Evolutionary conservation across 2,329 filamentous ascomycete species (phyloP), one percentile per base, ranked within the genome.

Genomic region (Ophiostoma quercus): DNA sequence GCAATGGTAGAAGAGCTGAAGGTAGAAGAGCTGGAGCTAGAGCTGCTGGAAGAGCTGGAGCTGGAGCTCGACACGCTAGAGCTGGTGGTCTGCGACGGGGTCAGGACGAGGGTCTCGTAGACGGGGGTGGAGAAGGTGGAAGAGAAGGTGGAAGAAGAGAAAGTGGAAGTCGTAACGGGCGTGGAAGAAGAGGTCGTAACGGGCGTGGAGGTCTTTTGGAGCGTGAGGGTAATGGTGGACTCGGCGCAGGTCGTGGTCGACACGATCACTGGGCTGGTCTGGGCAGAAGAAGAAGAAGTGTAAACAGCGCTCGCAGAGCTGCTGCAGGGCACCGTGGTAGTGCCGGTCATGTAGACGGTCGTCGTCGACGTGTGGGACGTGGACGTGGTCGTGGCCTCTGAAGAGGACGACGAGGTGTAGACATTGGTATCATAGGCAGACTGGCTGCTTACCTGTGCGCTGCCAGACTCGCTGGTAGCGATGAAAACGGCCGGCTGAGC

Each of bases 401-500:
- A 14, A 12, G 43, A 47, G n/a, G 34, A 2, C 2, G 34, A 8
- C 4, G 34, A 8, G 34, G 43, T 62, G 25, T 51, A 62, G 32
- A 39, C 32, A 37, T 67, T 66, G 60, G 70, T 66, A 62, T 41
- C 51, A 29, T 60, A 9, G 25, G 65, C 63, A 69, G 70, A 29
- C 67, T 62, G 47, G 70, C 70, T 71, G 68, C 68, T 68, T 68
- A 68, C 68, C 68, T 69, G 68, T 32, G 66, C 51, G 66, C 66
- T 57, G 47, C 43, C 47, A 22, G 68, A 66, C 60, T 62, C 65
- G 66, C 67, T 71, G 57, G 68, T 71, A 66, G 43, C 70, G n/a
- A 71, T 67, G 39, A 72, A 72, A 65, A 73, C 67, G 43, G 68
- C 72, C 25, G 71, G 67, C 2, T 70, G 69, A 29, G 66, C 43